A percentile compares a stretch with the other conserved stretches of the same genome.
phyloP scores from a whole-genome alignment of 2,329 filamentous ascomycete genomes.

The Neonectria ditissima region DNA sequence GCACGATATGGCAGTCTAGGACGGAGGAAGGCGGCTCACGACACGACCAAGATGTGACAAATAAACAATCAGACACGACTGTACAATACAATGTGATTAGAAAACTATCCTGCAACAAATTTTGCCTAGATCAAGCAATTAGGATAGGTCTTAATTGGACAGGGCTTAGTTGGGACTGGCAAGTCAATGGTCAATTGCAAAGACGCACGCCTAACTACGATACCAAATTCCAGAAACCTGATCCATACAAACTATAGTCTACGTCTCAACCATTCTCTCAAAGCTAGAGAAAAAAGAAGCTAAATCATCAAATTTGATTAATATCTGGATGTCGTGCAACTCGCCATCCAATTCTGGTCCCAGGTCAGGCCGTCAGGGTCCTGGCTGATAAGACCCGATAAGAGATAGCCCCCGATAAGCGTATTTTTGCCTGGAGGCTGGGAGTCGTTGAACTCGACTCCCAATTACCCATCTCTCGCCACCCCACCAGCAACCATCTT shows the following conservation, averaged over 20 bases:
- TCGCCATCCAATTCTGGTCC: background rate
- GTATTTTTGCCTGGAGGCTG: conserved; percentile 32
- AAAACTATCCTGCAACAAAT: background rate
- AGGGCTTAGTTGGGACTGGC: background rate
- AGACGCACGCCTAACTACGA: background rate
- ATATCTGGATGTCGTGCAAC: background rate
- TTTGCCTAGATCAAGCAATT: background rate
- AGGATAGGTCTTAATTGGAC: background rate
- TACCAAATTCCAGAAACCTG: background rate
- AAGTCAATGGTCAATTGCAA: background rate
- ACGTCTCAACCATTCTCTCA: background rate
- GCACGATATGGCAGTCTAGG: background rate
- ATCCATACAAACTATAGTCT: background rate
- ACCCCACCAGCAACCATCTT: conserved; percentile 33
- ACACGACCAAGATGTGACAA: conserved; percentile 14
- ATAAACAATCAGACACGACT: conserved; percentile 34
- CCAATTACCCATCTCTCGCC: conserved; percentile 32
- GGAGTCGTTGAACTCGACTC: conserved; percentile 1
- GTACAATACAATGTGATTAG: conserved; percentile 41
- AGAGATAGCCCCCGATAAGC: conserved; percentile 21
- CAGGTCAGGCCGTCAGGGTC: no score
- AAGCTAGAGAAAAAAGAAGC: background rate
- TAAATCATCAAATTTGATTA: no score
- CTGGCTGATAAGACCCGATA: conserved; percentile 29
- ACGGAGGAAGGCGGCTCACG: conserved; percentile 4